Base-by-base conservation (phyloP, 2,329 filamentous ascomycete species). In the Ustilaginoidea virens region DNA sequence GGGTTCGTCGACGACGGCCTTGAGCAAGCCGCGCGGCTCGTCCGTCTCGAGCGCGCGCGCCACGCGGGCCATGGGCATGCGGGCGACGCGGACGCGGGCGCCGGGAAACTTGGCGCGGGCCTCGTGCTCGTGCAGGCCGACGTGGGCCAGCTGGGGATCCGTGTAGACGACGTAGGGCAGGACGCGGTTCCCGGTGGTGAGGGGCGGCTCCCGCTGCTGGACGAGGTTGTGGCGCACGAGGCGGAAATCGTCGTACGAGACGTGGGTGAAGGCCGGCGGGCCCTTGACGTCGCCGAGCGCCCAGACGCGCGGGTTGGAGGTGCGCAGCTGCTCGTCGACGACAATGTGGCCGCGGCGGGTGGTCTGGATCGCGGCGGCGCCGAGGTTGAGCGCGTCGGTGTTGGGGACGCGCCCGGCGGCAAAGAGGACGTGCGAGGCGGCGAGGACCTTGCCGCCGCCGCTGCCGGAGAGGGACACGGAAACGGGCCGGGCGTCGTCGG, bases 201-300 rank as follows among this genome's bases (percentile, higher is more conserved):
- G 28, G 6, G 28, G n/a, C n/a, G n/a, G n/a, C n/a, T n/a, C n/a
- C n/a, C n/a, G n/a, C 22, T 12, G 5, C 13, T 31, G 24, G 21
- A 62, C 38, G 26, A 66, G 39, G 34, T 64, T 66, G 34, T 51
- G 45, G 15, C 55, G 51, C 25, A 69, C 39, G 42, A 70, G 58
- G 31, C 65, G 60, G 41, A 57, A 66, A 45, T 69, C 63, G 43
- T 69, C 63, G 46, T 67, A 69, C 4, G 60, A 63, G 36, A 69
- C 56, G 44, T 69, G 65, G 2, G 65, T 69, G 42, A 69, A 69
- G 10, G 61, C 61, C 5, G 63, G 60, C 1, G 56, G 55, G 25
- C 63, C 62, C 31, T 67, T 62, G 27, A 60, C 56, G 36, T 69
- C 64, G 19, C 66, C 65, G 2, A 68, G 39, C 1, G 58, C 63